phyloP scores from a whole-genome alignment of 169 alveolate species.

The Perkinsus olseni region DNA sequence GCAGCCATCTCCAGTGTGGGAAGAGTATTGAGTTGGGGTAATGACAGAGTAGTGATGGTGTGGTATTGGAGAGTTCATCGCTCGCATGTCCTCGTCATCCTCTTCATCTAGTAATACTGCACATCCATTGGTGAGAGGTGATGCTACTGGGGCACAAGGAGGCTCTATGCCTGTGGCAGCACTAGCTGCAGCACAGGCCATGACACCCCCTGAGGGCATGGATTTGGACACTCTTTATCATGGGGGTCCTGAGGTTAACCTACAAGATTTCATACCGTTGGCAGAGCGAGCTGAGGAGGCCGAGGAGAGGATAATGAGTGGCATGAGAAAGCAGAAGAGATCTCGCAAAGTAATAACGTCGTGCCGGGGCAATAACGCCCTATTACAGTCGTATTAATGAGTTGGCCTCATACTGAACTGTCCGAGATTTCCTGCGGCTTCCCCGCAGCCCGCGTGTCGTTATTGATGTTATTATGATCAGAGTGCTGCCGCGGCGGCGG shows the following conservation, averaged over 20 bases:
- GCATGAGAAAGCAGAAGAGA: background rate
- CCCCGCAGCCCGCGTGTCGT: too few species aligned
- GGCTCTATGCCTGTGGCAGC: background rate
- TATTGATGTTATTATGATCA: too few species aligned
- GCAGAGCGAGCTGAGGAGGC: background rate
- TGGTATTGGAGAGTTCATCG: too few species aligned
- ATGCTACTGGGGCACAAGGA: background rate
- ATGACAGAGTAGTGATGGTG: too few species aligned
- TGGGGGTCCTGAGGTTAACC: background rate
- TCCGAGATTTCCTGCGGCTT: too few species aligned
- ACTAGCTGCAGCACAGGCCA: background rate
- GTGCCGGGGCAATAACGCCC: background rate
- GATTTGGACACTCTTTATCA: background rate
- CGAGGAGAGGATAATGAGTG: background rate
- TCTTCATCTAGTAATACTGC: background rate
- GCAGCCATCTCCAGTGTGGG: too few species aligned
- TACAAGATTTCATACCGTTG: background rate
- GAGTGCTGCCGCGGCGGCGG: too few species aligned
- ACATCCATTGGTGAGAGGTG: background rate
- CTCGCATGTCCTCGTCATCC: background rate
- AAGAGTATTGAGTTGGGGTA: too few species aligned
- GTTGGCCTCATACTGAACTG: too few species aligned
- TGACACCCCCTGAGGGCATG: background rate
- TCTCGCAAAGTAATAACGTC: background rate
- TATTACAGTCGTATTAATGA: too few species aligned